These are phyloP conservation scores for Takakia lepidozioides DNA, from an alignment of 225 moss, liverwort and hornwort genomes.

Conservation along the genomic window DNA sequence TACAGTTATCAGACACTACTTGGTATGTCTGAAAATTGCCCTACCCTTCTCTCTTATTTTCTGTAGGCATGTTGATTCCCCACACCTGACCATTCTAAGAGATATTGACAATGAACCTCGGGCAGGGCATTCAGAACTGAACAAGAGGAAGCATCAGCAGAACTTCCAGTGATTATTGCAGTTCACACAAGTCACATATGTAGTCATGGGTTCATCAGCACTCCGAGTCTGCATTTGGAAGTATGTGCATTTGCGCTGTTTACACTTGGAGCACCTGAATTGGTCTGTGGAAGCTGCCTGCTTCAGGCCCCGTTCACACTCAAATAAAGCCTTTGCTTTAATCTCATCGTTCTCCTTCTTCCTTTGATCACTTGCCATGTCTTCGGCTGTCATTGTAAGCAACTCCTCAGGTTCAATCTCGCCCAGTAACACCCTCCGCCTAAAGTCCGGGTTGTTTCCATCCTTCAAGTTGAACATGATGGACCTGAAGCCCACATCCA, in stretches of 20 bases:
- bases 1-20: too few relatives aligned
- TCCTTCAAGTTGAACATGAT: conserved; percentile 91
- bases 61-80: too few relatives aligned
- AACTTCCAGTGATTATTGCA: conserved; percentile 89
- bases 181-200: conserved; percentile 83
- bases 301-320: conserved; percentile 87
- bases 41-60: too few relatives aligned
- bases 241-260: conserved; percentile 79
- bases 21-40: too few relatives aligned
- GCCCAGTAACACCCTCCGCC: conserved; percentile 74
- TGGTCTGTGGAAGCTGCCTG: conserved; percentile 77
- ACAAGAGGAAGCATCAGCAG: conserved; percentile 21
- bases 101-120: neutral
- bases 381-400: conserved; percentile 59
- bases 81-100: too few relatives aligned
- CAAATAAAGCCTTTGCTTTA: conserved; percentile 70
- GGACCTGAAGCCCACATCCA: conserved; percentile 41
- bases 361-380: conserved; percentile 90
- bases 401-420: conserved; percentile 64
- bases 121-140: conserved; percentile 1
- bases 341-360: conserved; percentile 60
- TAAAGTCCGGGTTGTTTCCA: conserved; percentile 83
- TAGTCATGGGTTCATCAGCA: conserved; percentile 99
- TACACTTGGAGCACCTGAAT: conserved; percentile 83
- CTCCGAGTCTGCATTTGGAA: conserved; percentile 94